A percentile compares a stretch with the other conserved stretches of the same genome.
These are phyloP conservation scores for Tuber indicum DNA, from an alignment of 495 filamentous ascomycete genomes.

Conservation along the genomic window DNA sequence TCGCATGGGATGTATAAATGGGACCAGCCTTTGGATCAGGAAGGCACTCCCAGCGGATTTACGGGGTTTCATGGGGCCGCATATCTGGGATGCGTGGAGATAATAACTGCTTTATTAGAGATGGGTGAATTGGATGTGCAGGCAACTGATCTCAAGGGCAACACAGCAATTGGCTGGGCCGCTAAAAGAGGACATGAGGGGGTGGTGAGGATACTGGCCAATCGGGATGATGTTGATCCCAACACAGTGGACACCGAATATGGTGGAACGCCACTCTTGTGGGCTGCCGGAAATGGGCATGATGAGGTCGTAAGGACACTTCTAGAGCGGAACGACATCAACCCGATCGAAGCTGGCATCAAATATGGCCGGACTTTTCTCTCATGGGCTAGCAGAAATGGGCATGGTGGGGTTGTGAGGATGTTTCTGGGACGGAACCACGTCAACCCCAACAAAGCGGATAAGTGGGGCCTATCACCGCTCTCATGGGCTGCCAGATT, in stretches of 20 bases:
- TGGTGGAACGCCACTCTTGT: background rate
- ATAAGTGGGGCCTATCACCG: too few species aligned
- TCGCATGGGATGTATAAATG: background rate
- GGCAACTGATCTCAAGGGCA: background rate
- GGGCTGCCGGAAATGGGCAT: background rate
- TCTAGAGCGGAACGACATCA: background rate
- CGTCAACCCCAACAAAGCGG: too few species aligned
- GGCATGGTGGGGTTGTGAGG: too few species aligned
- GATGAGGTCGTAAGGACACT: background rate
- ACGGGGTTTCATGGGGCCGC: background rate
- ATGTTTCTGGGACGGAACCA: too few species aligned
- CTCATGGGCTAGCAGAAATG: background rate
- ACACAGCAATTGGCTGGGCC: background rate
- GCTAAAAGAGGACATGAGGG: background rate
- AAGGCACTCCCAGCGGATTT: background rate
- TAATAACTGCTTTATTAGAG: background rate
- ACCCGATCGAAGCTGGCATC: background rate
- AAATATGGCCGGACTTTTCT: background rate
- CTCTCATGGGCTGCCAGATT: too few species aligned
- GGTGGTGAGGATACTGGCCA: background rate
- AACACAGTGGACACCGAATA: background rate
- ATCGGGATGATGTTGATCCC: background rate
- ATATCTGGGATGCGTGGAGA: background rate
- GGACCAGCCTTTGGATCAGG: background rate
- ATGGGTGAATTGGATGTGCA: background rate